Percentiles rank a stretch among this genome's conserved stretches.
phyloP scores from a whole-genome alignment of 2,329 filamentous ascomycete species.

The Epichloe sp. region DNA sequence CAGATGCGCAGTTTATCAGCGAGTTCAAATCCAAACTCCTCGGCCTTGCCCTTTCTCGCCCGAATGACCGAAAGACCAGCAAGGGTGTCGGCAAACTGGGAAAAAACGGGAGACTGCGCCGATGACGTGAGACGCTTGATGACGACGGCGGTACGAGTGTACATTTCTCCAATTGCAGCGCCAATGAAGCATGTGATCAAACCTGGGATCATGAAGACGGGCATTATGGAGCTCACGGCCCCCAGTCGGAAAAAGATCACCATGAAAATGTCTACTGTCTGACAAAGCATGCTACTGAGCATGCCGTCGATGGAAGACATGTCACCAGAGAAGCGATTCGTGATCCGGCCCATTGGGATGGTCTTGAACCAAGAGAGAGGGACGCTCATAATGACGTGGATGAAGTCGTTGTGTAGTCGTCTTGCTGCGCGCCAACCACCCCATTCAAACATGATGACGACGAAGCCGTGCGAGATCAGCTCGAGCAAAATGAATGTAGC shows the following conservation, averaged over 20 bases:
- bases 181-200: slow-evolving; percentile 31
- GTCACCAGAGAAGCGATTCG: slow-evolving; percentile 44
- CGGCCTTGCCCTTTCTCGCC: slow-evolving; percentile 33
- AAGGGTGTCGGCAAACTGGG: slow-evolving; percentile 41
- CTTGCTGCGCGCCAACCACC: slow-evolving; percentile 44
- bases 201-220: slow-evolving; percentile 35
- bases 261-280: slow-evolving; percentile 27
- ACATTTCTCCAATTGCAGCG: slow-evolving; percentile 34
- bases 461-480: slow-evolving; percentile 27
- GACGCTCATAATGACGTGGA: slow-evolving; percentile 37
- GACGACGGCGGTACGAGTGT: slow-evolving; percentile 34
- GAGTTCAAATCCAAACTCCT: slow-evolving; percentile 34
- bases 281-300: slow-evolving; percentile 31
- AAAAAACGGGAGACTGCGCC: slow-evolving; percentile 42
- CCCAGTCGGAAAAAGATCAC: slow-evolving; percentile 32
- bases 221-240: slow-evolving; percentile 37
- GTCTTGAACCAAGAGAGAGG: slow-evolving; percentile 45
- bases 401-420: slow-evolving; percentile 37
- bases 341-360: slow-evolving; percentile 37
- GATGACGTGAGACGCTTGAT: slow-evolving; percentile 33
- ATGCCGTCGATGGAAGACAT: slow-evolving; percentile 41
- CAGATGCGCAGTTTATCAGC: slow-evolving; percentile 35
- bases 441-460: slow-evolving; percentile 36
- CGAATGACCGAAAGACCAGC: slow-evolving; percentile 38
- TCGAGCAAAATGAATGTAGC: slow-evolving; percentile 31